Percentiles rank a stretch among this genome's conserved stretches.
phyloP scores from a whole-genome alignment of 805 yeast species.

The Kregervanrija pseudodelftensis region DNA sequence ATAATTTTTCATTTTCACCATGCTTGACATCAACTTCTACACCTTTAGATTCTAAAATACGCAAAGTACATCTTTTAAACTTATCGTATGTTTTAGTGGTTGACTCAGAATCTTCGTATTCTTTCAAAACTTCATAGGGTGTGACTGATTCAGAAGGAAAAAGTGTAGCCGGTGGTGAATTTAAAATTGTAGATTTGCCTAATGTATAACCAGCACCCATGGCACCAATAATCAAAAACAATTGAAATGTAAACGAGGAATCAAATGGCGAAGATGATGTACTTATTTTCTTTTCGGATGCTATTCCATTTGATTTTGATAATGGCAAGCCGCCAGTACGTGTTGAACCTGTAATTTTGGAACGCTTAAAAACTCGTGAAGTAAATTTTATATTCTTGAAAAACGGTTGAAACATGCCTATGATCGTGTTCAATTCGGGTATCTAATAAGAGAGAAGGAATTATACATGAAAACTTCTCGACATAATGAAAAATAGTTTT shows the following conservation, averaged over 20 bases:
- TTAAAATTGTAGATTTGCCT: slow-evolving; percentile 20
- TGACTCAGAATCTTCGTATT: slow-evolving; percentile 7
- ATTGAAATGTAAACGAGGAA: slow-evolving; percentile 21
- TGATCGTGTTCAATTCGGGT: too few relatives aligned
- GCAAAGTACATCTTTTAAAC: slow-evolving; percentile 22
- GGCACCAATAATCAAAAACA: slow-evolving; percentile 23
- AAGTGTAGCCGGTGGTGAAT: slow-evolving; percentile 23
- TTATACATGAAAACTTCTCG: too few relatives aligned
- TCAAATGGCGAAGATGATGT: slow-evolving; percentile 12
- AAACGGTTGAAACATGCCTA: too few relatives aligned
- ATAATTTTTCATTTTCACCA: slow-evolving; percentile 9
- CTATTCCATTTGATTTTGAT: too few relatives aligned
- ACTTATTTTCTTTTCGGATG: too few relatives aligned
- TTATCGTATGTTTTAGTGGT: slow-evolving; percentile 13
- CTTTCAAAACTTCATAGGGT: slow-evolving; percentile 12
- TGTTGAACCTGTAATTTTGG: too few relatives aligned
- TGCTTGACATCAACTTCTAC: slow-evolving; percentile 14
- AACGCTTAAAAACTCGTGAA: too few relatives aligned
- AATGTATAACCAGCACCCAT: slow-evolving; percentile 29
- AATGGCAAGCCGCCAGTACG: too few relatives aligned
- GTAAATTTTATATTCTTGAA: too few relatives aligned
- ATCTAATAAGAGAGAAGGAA: too few relatives aligned
- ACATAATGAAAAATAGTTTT: too few relatives aligned
- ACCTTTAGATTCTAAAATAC: slow-evolving; percentile 18
- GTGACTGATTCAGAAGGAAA: slow-evolving; percentile 25